A percentile compares a stretch with the other conserved stretches of the same genome.
phyloP scores from a whole-genome alignment of 192 early-diverging fungal species.

The Gonapodya prolifera region DNA sequence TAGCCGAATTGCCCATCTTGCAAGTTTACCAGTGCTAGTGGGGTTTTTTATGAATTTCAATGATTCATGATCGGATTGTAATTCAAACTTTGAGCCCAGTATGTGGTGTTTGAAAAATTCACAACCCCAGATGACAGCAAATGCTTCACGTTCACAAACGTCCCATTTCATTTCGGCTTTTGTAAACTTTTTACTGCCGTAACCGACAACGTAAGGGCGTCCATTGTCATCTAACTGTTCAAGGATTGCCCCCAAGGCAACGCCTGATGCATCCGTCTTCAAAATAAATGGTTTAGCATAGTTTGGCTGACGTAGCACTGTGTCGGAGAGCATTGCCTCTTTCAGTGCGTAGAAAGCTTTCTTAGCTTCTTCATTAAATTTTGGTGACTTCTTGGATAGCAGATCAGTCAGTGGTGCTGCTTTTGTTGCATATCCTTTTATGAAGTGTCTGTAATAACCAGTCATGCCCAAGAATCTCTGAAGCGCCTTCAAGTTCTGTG shows the following conservation, averaged over 20 bases:
- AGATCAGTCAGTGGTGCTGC: no score
- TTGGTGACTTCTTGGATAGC: no score
- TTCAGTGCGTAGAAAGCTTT: not conserved
- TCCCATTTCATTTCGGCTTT: not conserved
- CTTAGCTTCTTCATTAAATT: no score
- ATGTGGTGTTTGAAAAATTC: slow-evolving; percentile 13
- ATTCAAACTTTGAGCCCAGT: not conserved
- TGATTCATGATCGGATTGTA: not conserved
- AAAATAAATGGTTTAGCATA: not conserved
- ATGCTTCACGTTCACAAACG: slow-evolving; percentile 4
- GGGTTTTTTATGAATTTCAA: not conserved
- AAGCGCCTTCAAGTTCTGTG: not conserved
- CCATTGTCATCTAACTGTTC: not conserved
- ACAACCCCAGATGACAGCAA: slow-evolving; percentile 14
- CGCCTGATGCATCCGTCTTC: not conserved
- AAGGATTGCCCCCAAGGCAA: not conserved
- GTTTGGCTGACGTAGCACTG: not conserved
- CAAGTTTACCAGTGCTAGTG: not conserved
- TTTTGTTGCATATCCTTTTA: not conserved
- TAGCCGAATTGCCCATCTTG: not conserved
- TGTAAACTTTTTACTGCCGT: not conserved
- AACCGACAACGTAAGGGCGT: not conserved
- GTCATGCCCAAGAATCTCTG: not conserved
- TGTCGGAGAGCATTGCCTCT: not conserved
- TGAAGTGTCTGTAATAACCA: not conserved